Evolutionary conservation across 352 stramenopile genomes (phyloP).

Genomic region (Phytophthora syringae): DNA sequence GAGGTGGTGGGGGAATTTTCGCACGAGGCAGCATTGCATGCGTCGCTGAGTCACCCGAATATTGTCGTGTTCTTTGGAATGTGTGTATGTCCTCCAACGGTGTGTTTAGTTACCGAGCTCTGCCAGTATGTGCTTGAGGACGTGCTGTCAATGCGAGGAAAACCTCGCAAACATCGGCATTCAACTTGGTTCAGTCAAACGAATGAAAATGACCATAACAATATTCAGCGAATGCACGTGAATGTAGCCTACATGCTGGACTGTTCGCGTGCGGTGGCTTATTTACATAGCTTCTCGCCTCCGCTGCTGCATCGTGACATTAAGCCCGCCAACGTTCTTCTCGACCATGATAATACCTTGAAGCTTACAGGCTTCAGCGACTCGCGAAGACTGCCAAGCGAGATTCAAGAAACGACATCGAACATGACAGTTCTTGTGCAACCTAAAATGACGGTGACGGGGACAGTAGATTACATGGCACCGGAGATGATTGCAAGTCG

Average conservation of each 20-base stretch:
- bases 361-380: constrained; percentile 79
- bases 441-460: constrained; percentile 68
- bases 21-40: constrained; percentile 63
- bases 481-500: constrained; percentile 69
- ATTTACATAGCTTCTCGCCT: constrained; percentile 70
- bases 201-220: neutral
- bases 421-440: constrained; percentile 18
- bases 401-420: too few species aligned
- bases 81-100: constrained; percentile 66
- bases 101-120: constrained; percentile 68
- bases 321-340: constrained; percentile 70
- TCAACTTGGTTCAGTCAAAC: constrained; percentile 4
- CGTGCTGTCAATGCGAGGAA: constrained; percentile 25
- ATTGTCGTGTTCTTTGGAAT: constrained; percentile 70
- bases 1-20: constrained; percentile 63
- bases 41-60: constrained; percentile 59
- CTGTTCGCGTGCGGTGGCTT: constrained; percentile 61
- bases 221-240: constrained; percentile 52
- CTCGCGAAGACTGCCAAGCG: constrained; percentile 48
- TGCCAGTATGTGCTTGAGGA: constrained; percentile 60
- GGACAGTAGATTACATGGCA: constrained; percentile 80
- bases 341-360: constrained; percentile 54
- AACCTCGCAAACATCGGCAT: constrained; percentile 11
- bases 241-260: constrained; percentile 72
- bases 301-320: constrained; percentile 73